Conservation (phyloP, 2,329 filamentous ascomycete genomes). For the Talaromyces sp. region DNA sequence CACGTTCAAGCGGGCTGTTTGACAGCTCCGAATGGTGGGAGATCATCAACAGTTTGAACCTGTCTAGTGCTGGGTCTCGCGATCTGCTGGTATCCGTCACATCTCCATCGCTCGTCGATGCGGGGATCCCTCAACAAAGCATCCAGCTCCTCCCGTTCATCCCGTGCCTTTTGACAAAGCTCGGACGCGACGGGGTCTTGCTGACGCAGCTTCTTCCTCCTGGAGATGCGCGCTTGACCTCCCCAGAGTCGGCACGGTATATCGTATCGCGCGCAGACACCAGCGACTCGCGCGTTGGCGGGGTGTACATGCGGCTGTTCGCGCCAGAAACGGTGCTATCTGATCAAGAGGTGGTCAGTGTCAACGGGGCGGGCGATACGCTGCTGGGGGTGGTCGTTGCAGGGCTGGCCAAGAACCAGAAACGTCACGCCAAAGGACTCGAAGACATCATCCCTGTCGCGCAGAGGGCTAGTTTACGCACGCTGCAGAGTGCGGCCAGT, state of each 20-base stretch:
- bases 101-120: conserved; percentile 62
- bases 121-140: conserved; percentile 75
- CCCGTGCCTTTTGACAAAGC: conserved; percentile 76
- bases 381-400: conserved; percentile 82
- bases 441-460: conserved; percentile 69
- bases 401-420: conserved; percentile 56
- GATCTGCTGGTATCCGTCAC: conserved; percentile 68
- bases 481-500: conserved; percentile 67
- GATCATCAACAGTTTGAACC: conserved; percentile 72
- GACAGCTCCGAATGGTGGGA: conserved; percentile 70
- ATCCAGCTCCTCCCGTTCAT: conserved; percentile 86
- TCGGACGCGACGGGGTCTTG: conserved; percentile 71
- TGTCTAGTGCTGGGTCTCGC: conserved; percentile 61
- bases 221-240: conserved; percentile 63
- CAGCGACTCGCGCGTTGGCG: conserved; percentile 58
- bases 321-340: conserved; percentile 60
- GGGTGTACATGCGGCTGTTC: conserved; percentile 78
- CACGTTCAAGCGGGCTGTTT: conserved; percentile 62
- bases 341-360: conserved; percentile 67
- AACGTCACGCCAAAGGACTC: conserved; percentile 40
- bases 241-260: conserved; percentile 60
- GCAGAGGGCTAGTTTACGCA: conserved; percentile 74
- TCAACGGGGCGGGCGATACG: conserved; percentile 93
- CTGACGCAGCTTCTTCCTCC: conserved; percentile 64
- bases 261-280: conserved; percentile 60